Base-by-base conservation (phyloP, 495 filamentous ascomycete genomes). In the Penicillium longicatenatum region DNA sequence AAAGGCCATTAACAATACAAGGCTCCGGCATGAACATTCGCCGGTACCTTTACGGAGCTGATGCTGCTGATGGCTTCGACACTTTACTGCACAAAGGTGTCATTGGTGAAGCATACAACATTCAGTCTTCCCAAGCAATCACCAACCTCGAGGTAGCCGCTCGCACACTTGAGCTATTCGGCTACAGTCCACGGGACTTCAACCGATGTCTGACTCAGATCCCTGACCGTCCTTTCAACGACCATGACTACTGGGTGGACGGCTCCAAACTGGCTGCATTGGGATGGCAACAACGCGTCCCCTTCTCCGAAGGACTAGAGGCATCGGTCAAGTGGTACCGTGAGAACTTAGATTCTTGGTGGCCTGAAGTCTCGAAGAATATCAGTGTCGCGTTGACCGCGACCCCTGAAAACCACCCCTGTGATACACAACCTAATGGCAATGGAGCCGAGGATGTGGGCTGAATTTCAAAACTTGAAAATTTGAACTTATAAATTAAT, bases 21-120 rank as follows among this genome's bases (percentile, higher is more conserved):
- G 89, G 89, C 33, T 82, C 86, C 63, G 89, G 89, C 49, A 79
- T 75, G 6, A 84, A 86, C 16, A 85, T 82, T 2, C 80, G 87
- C 7, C 79, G 86, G 50, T 92, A 89, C 67, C 79, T 92, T 17
- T 90, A 82, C 61, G 88, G 84, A 7, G 82, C 80, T 16, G 89
- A 92, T 69, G 87, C 87, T 10, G 85, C 86, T n/a, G 85, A 91
- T 63, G 89, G 86, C 14, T 86, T 90, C 59, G 87, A 92, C 73
- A 89, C 86, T 0, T 87, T 92, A 60, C 79, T 92, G 12, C 89
- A 92, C 78, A 82, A 80, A 51, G 89, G 88, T 33, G 57, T 68
- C 31, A 72, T 84, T 33, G 86, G 88, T 8, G 82, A 89, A 61
- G 82, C 85, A 41, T 92, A 91, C 76, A 92, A 92, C 64, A 83